Evolutionary conservation across 192 early-diverging fungal species (phyloP).

Genomic region (Podila horticola): DNA sequence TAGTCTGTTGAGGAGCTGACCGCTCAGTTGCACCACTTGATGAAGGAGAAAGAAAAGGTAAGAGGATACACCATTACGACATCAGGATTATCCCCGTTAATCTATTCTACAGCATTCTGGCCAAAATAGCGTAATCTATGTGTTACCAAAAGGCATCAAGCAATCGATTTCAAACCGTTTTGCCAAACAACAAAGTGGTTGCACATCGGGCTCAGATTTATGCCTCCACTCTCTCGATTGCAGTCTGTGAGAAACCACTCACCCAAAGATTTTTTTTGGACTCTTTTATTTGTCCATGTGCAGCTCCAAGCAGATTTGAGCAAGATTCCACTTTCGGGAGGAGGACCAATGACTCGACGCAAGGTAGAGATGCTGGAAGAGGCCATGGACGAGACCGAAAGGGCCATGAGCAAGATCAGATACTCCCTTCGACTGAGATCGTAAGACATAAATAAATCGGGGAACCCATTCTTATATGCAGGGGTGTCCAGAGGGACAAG

Average conservation of each 20-base stretch:
- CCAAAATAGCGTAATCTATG: no score
- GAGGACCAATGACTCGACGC: slow-evolving; percentile 57
- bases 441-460: slow-evolving; percentile 1
- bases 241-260: background rate
- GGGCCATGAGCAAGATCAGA: slow-evolving; percentile 59
- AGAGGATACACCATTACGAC: background rate
- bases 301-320: slow-evolving; percentile 60
- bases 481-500: no score
- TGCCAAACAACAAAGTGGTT: no score
- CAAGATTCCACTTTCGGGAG: slow-evolving; percentile 62
- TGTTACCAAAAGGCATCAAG: no score
- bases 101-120: slow-evolving; percentile 3
- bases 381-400: slow-evolving; percentile 61
- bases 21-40: slow-evolving; percentile 50
- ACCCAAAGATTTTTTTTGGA: slow-evolving; percentile 1
- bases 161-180: no score
- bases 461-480: no score
- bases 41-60: slow-evolving; percentile 58
- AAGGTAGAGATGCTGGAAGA: slow-evolving; percentile 61
- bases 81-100: background rate
- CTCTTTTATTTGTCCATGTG: background rate
- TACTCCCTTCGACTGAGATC: slow-evolving; percentile 54
- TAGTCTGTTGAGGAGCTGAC: slow-evolving; percentile 52
- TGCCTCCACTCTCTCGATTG: no score
- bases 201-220: no score